Evolutionary conservation across 2,329 filamentous ascomycete genomes (phyloP), one percentile per base, ranked within the genome.

Genomic region (Fulvia fulva): DNA sequence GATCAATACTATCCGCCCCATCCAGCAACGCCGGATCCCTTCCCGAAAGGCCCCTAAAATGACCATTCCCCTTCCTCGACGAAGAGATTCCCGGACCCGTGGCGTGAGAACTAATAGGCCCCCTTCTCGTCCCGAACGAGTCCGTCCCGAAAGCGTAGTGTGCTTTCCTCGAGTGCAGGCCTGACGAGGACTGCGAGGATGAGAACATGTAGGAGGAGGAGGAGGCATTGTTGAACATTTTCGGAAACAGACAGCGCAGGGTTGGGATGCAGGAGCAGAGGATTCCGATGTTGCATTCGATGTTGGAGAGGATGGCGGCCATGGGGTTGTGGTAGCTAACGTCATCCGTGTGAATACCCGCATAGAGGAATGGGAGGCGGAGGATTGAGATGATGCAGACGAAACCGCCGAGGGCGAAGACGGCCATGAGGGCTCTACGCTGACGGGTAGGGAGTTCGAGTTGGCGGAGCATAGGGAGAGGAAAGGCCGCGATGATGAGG

Each of bases 191-290:
- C 8, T 32, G 28, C 28, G 28, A 32, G 28, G 28, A 32, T 32
- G 28, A 32, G 28, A 32, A 32, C 28, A 32, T 32, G 28, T 2
- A 32, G 28, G 28, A 32, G 28, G 28, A 32, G 28, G 28, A 32
- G 28, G 28, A 32, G 12, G 41, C 41, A n/a, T 22, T 44, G 16
- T 55, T 53, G 57, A 76, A 63, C 19, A 76, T 55, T 1, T 60
- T 60, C 1, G 75, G 75, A 30, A 75, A 68, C 56, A 71, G 65
- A 67, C 22, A 69, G 58, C 44, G 75, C 30, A 72, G 61, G 16
- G 72, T 71, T 7, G 72, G 73, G 9, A 75, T 64, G 51, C 68
- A 74, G 8, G 70, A 70, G 57, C 69, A 73, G n/a, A 73, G 65
- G 21, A 75, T 70, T 19, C 65, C 70, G 22, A 69, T 65, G 54